Conservation (phyloP, 495 filamentous ascomycete genomes). For the Neurospora sp. region DNA sequence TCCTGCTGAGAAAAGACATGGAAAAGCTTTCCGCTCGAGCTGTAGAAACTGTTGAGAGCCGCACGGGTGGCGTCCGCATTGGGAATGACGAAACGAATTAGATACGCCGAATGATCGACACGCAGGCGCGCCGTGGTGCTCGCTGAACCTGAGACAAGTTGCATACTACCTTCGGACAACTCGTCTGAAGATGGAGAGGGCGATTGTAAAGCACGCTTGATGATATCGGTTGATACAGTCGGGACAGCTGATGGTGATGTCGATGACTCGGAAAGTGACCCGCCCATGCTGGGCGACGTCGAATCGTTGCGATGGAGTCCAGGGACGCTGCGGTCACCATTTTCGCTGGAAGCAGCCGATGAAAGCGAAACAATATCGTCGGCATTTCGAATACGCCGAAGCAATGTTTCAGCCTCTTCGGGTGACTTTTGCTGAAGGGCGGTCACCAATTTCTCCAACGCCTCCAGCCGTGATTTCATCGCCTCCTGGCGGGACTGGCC, state of each 20-base stretch:
- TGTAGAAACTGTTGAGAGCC: constrained; percentile 23
- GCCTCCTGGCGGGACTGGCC: constrained; percentile 20
- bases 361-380: constrained; percentile 3
- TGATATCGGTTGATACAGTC: background rate
- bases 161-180: background rate
- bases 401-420: constrained; percentile 14
- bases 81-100: constrained; percentile 13
- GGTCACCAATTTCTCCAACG: constrained; percentile 15
- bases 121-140: background rate
- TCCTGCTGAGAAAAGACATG: constrained; percentile 19
- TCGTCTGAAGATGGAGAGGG: background rate
- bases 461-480: constrained; percentile 12
- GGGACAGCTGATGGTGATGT: background rate
- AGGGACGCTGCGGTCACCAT: background rate
- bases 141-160: background rate
- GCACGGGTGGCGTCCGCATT: constrained; percentile 8
- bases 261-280: background rate
- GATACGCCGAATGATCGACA: background rate
- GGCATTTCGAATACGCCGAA: constrained; percentile 9
- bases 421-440: constrained; percentile 11
- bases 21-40: constrained; percentile 20
- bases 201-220: background rate
- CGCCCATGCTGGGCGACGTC: background rate
- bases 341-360: background rate
- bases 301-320: background rate